These are phyloP conservation scores for Pyrenophora tritici-repentis DNA, from an alignment of 2,329 filamentous ascomycete species.

Conservation along the genomic window DNA sequence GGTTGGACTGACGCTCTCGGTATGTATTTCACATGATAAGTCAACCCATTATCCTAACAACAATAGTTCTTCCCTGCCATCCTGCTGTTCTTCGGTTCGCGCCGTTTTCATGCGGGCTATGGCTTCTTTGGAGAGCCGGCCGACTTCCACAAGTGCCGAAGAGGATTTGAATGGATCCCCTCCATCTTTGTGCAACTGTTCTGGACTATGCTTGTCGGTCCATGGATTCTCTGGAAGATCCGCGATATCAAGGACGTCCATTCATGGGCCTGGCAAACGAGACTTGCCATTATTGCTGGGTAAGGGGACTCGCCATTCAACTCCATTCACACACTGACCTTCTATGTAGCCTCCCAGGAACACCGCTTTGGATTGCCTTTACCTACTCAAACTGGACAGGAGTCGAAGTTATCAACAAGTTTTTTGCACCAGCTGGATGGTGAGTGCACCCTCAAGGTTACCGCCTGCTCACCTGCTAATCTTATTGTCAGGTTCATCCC, in stretches of 20 bases:
- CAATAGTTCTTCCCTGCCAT: conserved; percentile 62
- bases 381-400: conserved; percentile 36
- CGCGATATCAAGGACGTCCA: conserved; percentile 45
- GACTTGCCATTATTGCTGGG: conserved; percentile 46
- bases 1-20: conserved; percentile 36
- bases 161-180: conserved; percentile 66
- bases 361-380: conserved; percentile 46
- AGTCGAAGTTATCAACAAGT: conserved; percentile 35
- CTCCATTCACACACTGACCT: conserved; percentile 24
- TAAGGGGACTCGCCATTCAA: conserved; percentile 15
- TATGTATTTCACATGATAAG: conserved; percentile 17
- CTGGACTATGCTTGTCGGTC: conserved; percentile 44
- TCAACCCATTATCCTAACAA: conserved; percentile 18
- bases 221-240: conserved; percentile 48
- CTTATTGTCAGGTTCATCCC: conserved; percentile 38
- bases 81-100: conserved; percentile 66
- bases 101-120: conserved; percentile 63
- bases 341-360: conserved; percentile 39
- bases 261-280: conserved; percentile 48
- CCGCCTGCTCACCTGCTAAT: background rate
- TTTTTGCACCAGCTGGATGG: conserved; percentile 45
- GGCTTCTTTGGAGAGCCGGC: conserved; percentile 60
- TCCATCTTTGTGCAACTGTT: conserved; percentile 46
- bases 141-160: conserved; percentile 50
- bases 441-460: conserved; percentile 19